phyloP scores from a whole-genome alignment of 257 asterid species.

The Lavandula angustifolia region DNA sequence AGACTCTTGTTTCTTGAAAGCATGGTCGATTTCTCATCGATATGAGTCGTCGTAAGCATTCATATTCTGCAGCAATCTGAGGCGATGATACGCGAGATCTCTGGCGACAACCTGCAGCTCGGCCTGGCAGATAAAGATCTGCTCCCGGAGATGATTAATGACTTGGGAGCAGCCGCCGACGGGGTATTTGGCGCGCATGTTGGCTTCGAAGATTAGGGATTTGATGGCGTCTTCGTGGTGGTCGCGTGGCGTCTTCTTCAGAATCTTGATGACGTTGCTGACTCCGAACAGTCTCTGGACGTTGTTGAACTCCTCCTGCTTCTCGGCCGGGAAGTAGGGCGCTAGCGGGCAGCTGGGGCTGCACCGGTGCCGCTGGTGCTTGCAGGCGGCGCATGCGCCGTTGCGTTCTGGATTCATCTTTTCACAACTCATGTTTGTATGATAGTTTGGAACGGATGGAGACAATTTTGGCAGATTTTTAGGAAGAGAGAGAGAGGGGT shows the following conservation, averaged over 20 bases:
- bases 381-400: conserved; percentile 59
- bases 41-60: too few relatives aligned
- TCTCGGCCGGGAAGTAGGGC: conserved; percentile 50
- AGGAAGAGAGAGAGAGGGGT: neutral
- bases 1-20: too few relatives aligned
- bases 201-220: conserved; percentile 37
- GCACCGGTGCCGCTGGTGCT: conserved; percentile 45
- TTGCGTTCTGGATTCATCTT: neutral
- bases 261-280: conserved; percentile 30
- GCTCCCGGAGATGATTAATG: neutral
- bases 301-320: conserved; percentile 36
- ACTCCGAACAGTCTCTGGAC: conserved; percentile 48
- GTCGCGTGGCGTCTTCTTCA: neutral
- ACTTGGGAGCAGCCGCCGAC: conserved; percentile 44
- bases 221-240: conserved; percentile 26
- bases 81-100: neutral
- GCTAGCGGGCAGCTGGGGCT: conserved; percentile 34
- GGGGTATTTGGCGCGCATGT: conserved; percentile 36
- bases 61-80: neutral
- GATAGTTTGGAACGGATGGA: neutral
- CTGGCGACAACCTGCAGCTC: conserved; percentile 27
- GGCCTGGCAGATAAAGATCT: neutral
- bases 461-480: neutral
- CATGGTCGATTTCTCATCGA: too few relatives aligned
- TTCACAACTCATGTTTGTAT: too few relatives aligned